Evolutionary conservation across 2,329 filamentous ascomycete genomes (phyloP).

Genomic region (Didymella exigua): DNA sequence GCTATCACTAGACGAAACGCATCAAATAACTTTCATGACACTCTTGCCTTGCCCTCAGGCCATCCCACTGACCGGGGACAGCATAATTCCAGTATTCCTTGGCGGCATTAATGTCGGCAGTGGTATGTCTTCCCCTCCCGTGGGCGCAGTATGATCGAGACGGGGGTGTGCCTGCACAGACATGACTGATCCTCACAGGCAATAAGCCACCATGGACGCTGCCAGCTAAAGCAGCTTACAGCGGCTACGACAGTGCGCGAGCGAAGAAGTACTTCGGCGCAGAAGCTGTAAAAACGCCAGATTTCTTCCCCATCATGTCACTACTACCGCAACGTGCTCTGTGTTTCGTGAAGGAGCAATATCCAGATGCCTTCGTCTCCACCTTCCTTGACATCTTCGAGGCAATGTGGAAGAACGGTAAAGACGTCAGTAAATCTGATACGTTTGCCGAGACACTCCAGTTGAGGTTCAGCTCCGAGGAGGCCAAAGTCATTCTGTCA

Average conservation of each 20-base stretch:
- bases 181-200: constrained; percentile 51
- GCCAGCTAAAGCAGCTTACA: constrained; percentile 69
- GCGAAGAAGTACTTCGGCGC: constrained; percentile 60
- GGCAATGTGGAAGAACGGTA: constrained; percentile 66
- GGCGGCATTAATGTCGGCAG: constrained; percentile 53
- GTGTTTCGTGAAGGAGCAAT: constrained; percentile 67
- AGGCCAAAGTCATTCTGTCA: constrained; percentile 63
- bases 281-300: constrained; percentile 50
- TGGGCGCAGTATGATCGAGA: background rate
- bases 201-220: constrained; percentile 78
- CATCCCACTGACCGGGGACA: constrained; percentile 39
- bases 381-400: constrained; percentile 63
- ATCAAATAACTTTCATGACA: background rate
- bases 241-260: constrained; percentile 55
- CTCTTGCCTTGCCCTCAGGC: background rate
- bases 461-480: constrained; percentile 56
- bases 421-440: constrained; percentile 65
- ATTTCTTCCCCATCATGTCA: constrained; percentile 62
- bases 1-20: background rate
- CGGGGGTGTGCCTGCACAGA: background rate
- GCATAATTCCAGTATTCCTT: constrained; percentile 74
- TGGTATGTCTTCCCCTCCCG: constrained; percentile 32
- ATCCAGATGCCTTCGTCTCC: constrained; percentile 56
- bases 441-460: constrained; percentile 55
- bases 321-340: constrained; percentile 68